Evolutionary conservation across 352 stramenopile species (phyloP).

Genomic region (Phytophthora pinifolia): DNA sequence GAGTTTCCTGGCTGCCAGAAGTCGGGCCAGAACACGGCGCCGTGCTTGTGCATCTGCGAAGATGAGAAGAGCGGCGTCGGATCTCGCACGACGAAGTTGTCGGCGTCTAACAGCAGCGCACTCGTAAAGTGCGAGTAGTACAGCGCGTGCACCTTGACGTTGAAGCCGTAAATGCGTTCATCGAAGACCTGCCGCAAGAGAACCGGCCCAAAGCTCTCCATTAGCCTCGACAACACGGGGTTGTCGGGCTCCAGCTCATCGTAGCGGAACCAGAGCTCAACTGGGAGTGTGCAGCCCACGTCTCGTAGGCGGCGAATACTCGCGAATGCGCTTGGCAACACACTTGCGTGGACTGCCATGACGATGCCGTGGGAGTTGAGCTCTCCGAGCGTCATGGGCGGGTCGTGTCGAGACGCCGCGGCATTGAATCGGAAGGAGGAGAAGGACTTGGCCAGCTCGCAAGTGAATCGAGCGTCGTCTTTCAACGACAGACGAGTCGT

Average conservation of each 20-base stretch:
- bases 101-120: constrained; percentile 48
- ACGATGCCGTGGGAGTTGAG: constrained; percentile 34
- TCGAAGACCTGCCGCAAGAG: constrained; percentile 49
- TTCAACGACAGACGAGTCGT: constrained; percentile 65
- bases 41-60: constrained; percentile 26
- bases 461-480: constrained; percentile 69
- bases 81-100: constrained; percentile 48
- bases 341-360: constrained; percentile 48
- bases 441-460: constrained; percentile 57
- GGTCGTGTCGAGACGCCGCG: constrained; percentile 54
- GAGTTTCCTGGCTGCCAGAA: constrained; percentile 52
- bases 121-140: constrained; percentile 54
- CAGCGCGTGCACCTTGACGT: constrained; percentile 51
- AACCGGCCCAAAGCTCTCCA: constrained; percentile 36
- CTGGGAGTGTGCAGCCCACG: constrained; percentile 38
- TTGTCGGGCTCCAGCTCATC: constrained; percentile 46
- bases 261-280: constrained; percentile 60
- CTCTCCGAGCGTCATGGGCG: constrained; percentile 32
- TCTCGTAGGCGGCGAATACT: constrained; percentile 44
- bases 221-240: constrained; percentile 34
- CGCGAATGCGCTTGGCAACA: constrained; percentile 51
- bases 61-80: constrained; percentile 46
- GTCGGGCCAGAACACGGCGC: constrained; percentile 54
- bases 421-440: constrained; percentile 53
- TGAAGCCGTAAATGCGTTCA: constrained; percentile 46